These are phyloP conservation scores for Saccharomycopsis sp. DNA, from an alignment of 805 yeast genomes.

Conservation along the genomic window DNA sequence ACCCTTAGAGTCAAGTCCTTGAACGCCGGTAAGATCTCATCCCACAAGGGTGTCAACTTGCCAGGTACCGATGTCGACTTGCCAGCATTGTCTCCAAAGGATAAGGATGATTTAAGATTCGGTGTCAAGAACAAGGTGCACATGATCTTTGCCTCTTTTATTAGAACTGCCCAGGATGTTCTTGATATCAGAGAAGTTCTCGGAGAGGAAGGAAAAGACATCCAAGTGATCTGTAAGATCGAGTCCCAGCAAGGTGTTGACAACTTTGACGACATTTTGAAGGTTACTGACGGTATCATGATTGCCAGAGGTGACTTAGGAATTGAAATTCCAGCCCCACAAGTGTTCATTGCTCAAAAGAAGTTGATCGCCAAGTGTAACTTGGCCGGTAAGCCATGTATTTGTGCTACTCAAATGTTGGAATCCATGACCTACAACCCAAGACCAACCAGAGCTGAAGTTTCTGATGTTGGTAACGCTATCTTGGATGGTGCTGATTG, in stretches of 20 bases:
- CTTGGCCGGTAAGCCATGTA: constrained; percentile 98
- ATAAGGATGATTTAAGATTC: constrained; percentile 81
- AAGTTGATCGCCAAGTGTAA: constrained; percentile 98
- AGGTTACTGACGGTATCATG: constrained; percentile 98
- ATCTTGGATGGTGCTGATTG: constrained; percentile 99
- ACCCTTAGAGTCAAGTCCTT: constrained; percentile 83
- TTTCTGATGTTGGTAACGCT: constrained; percentile 98
- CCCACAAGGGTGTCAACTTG: constrained; percentile 98
- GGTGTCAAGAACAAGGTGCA: constrained; percentile 98
- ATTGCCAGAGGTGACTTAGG: constrained; percentile 99
- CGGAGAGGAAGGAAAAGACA: constrained; percentile 94
- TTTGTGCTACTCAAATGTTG: constrained; percentile 99
- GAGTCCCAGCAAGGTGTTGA: constrained; percentile 99
- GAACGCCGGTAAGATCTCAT: constrained; percentile 91
- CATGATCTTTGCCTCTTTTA: constrained; percentile 98
- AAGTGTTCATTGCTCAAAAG: constrained; percentile 97
- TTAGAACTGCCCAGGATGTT: constrained; percentile 90
- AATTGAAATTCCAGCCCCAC: constrained; percentile 98
- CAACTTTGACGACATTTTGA: constrained; percentile 94
- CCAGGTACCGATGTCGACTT: constrained; percentile 99
- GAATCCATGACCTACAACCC: constrained; percentile 99
- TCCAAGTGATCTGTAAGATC: constrained; percentile 94
- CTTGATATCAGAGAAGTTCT: constrained; percentile 84
- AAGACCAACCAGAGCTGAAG: constrained; percentile 99
- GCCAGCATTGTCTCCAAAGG: constrained; percentile 97